Base-by-base conservation (phyloP, 371 early-diverging fungal genomes). In the Mucor piriformis region DNA sequence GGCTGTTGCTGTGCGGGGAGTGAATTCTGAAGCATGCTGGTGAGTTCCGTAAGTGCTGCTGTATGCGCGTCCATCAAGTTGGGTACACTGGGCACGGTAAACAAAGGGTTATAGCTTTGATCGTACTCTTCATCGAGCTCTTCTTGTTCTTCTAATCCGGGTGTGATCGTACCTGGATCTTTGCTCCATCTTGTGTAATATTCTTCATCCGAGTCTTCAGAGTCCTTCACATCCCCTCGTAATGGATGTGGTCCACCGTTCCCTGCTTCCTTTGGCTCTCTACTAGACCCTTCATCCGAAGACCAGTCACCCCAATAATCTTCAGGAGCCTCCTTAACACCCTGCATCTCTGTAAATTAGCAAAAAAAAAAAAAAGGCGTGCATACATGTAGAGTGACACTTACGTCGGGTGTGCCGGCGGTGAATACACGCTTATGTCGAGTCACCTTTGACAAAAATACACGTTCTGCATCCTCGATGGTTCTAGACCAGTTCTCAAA, bases 401-500 rank as follows among this genome's bases (percentile, higher is more conserved):
- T 49, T 61, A 68, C 72, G 55, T 65, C 68, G 21, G 61, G 56
- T 44, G 68, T 50, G 11, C 46, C 55, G 2, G 59, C 44, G n/a
- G 50, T 54, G 25, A 55, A 57, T 7, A 53, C 40, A 24, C 25
- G 24, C 55, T 62, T 63, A 10, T 51, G 43, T 16, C 59, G 40
- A 50, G 78, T 67, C 6, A 78, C 67, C 29, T 67, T 68, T 13
- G 51, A 61, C 10, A 76, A 44, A 61, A 64, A 81, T 20, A 65
- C 57, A 21, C 77, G 57, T 33, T 81, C 81, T 2, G 81, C 91
- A 91, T 89, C 50, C 81, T 83, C 18, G 90, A 79, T 29, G 84
- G 88, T 18, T 89, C 93, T 33, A 81, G 88, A 67, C 81, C 81
- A 81, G 20, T 58, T 67, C 24, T 48, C 56, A 51, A 79, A 63